Percentiles rank a stretch among this genome's conserved stretches.
phyloP scores from a whole-genome alignment of 768 basidiomycete species.

The Pholiota microspora region DNA sequence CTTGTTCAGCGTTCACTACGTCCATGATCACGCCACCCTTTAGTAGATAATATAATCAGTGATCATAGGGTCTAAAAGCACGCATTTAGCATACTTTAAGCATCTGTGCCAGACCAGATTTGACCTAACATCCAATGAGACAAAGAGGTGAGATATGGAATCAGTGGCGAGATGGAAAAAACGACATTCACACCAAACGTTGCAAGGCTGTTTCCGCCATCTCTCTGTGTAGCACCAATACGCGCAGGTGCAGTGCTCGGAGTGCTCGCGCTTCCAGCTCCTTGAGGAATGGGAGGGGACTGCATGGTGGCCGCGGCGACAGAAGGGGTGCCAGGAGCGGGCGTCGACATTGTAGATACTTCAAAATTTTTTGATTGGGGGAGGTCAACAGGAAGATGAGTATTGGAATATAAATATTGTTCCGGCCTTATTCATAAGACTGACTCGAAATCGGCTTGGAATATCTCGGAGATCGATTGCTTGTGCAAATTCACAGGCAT shows the following conservation, averaged over 20 bases:
- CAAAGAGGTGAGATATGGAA: constrained; percentile 2
- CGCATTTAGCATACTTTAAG: constrained; percentile 64
- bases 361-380: not conserved
- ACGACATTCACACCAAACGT: constrained; percentile 61
- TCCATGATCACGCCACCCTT: constrained; percentile 95
- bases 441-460: constrained; percentile 6
- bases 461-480: constrained; percentile 2
- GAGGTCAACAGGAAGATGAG: constrained; percentile 4
- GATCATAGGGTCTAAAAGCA: constrained; percentile 3
- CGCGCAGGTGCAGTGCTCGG: constrained; percentile 53
- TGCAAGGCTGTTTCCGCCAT: constrained; percentile 60
- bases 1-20: constrained; percentile 75
- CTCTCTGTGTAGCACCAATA: constrained; percentile 38
- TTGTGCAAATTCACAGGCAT: too few species aligned
- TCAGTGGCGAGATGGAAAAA: constrained; percentile 9
- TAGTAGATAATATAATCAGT: constrained; percentile 12
- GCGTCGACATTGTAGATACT: constrained; percentile 26
- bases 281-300: constrained; percentile 33
- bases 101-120: constrained; percentile 96
- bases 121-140: constrained; percentile 53
- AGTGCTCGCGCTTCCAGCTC: constrained; percentile 37
- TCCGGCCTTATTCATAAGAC: constrained; percentile 4
- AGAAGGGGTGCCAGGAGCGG: constrained; percentile 17
- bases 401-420: constrained; percentile 10
- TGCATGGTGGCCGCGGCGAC: constrained; percentile 23